These are phyloP conservation scores for Thielaviopsis ethacetica DNA, from an alignment of 2,329 filamentous ascomycete genomes.

Conservation along the genomic window DNA sequence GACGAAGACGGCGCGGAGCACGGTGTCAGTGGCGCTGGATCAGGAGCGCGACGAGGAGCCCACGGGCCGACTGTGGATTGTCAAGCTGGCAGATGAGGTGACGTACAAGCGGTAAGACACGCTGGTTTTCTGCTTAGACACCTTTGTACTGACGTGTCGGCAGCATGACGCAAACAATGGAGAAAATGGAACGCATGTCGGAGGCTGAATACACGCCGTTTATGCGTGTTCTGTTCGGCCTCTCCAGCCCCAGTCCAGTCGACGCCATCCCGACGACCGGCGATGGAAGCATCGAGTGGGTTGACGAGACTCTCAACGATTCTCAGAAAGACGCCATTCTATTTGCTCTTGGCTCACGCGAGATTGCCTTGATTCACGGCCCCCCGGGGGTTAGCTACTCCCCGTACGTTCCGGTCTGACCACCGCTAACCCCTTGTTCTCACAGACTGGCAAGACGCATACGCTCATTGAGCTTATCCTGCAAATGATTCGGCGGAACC, in stretches of 20 bases:
- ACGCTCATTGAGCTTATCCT: constrained; percentile 89
- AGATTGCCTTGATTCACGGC: constrained; percentile 83
- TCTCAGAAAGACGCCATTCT: constrained; percentile 52
- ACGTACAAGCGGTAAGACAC: constrained; percentile 39
- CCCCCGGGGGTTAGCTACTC: constrained; percentile 53
- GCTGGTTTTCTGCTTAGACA: constrained; percentile 15
- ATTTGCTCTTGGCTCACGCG: constrained; percentile 70
- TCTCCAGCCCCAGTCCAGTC: constrained; percentile 34
- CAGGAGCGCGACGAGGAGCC: constrained; percentile 27
- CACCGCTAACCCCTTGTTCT: constrained; percentile 10
- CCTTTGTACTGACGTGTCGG: constrained; percentile 14
- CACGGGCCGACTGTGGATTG: constrained; percentile 40
- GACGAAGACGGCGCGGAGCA: constrained; percentile 40
- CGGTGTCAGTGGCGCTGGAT: constrained; percentile 52
- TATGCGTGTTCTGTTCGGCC: constrained; percentile 45
- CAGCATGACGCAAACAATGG: constrained; percentile 46
- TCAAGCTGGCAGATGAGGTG: constrained; percentile 53
- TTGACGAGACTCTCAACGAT: constrained; percentile 45
- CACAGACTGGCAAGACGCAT: constrained; percentile 85
- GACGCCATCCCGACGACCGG: constrained; percentile 14
- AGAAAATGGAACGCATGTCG: constrained; percentile 38
- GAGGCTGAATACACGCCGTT: constrained; percentile 43
- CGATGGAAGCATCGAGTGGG: constrained; percentile 36
- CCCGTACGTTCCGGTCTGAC: neutral
- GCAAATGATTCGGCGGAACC: constrained; percentile 61